Conservation (phyloP, 2,329 filamentous ascomycete species). For the Microcyclosporella mali region DNA sequence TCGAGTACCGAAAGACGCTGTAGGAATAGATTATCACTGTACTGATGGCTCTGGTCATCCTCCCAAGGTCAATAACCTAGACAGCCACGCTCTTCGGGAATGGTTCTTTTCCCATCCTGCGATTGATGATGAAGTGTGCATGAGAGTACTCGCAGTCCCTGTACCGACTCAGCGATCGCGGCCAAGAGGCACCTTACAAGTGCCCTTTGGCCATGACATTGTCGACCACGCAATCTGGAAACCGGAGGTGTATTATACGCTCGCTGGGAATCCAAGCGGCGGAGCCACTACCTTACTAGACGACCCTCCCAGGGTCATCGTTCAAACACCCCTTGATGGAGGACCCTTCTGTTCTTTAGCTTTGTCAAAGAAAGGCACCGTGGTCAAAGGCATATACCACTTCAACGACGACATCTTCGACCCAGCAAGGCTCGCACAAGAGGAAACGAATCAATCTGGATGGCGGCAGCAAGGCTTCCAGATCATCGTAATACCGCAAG, state of each 20-base stretch:
- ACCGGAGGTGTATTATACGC: background rate
- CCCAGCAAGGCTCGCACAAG: background rate
- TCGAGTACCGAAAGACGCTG: too few relatives aligned
- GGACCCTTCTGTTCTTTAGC: constrained; percentile 1
- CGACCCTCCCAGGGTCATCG: background rate
- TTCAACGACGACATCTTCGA: background rate
- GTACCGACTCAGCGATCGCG: too few relatives aligned
- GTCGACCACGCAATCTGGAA: background rate
- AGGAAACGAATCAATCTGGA: background rate
- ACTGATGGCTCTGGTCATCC: too few relatives aligned
- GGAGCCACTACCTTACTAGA: background rate
- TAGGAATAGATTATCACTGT: too few relatives aligned
- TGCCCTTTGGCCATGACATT: background rate
- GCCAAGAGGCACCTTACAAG: background rate
- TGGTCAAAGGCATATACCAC: background rate
- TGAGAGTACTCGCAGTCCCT: too few relatives aligned
- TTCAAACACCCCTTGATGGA: background rate
- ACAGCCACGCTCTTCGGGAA: too few relatives aligned
- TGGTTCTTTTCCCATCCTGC: too few relatives aligned
- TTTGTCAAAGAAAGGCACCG: background rate
- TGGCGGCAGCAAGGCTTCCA: background rate
- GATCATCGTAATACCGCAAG: background rate
- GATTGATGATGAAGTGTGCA: too few relatives aligned
- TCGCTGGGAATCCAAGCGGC: background rate
- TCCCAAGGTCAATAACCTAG: too few relatives aligned